Percentiles rank a stretch among this genome's conserved stretches.
Evolutionary conservation across 768 basidiomycete genomes (phyloP).

Genomic region (Coprinopsis strossmayeri): DNA sequence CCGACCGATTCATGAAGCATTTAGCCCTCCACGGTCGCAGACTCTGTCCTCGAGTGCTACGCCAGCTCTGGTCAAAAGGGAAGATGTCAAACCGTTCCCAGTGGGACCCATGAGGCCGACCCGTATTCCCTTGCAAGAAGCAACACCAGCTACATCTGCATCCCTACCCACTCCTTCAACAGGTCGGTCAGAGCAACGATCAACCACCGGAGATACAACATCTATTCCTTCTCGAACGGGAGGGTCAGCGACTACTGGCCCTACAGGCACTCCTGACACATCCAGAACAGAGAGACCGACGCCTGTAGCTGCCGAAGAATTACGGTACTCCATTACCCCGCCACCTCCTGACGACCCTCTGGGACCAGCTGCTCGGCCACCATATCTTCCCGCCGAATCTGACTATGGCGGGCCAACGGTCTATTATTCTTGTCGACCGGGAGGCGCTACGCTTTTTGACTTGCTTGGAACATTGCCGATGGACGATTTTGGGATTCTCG

Average conservation of each 20-base stretch:
- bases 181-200: no score
- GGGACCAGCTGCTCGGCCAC: slow-evolving; percentile 43
- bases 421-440: slow-evolving; percentile 56
- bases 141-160: no score
- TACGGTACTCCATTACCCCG: slow-evolving; percentile 32
- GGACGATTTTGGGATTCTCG: slow-evolving; percentile 56
- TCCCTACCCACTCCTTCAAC: no score
- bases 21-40: neutral
- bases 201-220: no score
- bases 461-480: slow-evolving; percentile 53
- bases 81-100: slow-evolving; percentile 8
- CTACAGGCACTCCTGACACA: slow-evolving; percentile 7
- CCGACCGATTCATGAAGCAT: neutral
- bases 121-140: neutral
- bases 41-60: neutral
- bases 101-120: slow-evolving; percentile 9
- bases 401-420: slow-evolving; percentile 42
- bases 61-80: neutral
- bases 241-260: slow-evolving; percentile 1
- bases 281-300: slow-evolving; percentile 3
- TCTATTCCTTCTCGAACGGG: neutral
- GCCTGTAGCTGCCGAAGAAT: slow-evolving; percentile 11
- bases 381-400: slow-evolving; percentile 46
- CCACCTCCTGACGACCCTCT: slow-evolving; percentile 36
- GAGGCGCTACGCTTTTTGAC: slow-evolving; percentile 61